Percentiles rank a stretch among this genome's conserved stretches.
phyloP scores from a whole-genome alignment of 2,329 filamentous ascomycete species.

The Teratosphaeria pseudoeucalypti region DNA sequence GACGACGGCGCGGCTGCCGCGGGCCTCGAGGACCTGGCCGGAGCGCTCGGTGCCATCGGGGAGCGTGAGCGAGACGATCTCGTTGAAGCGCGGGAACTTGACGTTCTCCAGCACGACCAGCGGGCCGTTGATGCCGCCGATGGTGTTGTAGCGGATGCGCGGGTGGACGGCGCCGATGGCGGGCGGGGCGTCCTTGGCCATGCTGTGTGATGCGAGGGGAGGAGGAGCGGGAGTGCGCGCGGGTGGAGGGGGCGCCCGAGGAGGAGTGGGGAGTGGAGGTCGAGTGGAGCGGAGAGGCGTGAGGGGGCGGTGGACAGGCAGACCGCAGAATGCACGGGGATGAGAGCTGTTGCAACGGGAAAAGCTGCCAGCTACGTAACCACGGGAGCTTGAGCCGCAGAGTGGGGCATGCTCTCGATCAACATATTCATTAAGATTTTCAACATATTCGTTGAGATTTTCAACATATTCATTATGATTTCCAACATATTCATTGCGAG shows the following conservation, averaged over 20 bases:
- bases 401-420: background rate
- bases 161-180: slow-evolving; percentile 52
- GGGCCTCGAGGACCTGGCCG: slow-evolving; percentile 92
- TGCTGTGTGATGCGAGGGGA: slow-evolving; percentile 5
- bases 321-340: background rate
- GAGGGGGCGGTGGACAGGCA: background rate
- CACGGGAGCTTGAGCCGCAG: background rate
- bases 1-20: slow-evolving; percentile 89
- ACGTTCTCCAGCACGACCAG: slow-evolving; percentile 97
- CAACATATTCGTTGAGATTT: too few relatives aligned
- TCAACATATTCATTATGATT: background rate
- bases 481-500: background rate
- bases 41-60: slow-evolving; percentile 90
- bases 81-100: slow-evolving; percentile 93
- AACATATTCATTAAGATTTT: too few relatives aligned
- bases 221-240: too few relatives aligned
- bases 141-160: slow-evolving; percentile 90
- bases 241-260: background rate
- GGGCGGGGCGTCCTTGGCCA: slow-evolving; percentile 27
- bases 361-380: background rate
- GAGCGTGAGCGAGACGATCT: slow-evolving; percentile 92
- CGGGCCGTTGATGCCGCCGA: slow-evolving; percentile 94
- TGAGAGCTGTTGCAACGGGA: background rate
- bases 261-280: background rate
- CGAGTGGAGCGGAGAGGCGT: background rate